Evolutionary conservation across 805 yeast species (phyloP).

Genomic region (Metschnikowia henanensis): DNA sequence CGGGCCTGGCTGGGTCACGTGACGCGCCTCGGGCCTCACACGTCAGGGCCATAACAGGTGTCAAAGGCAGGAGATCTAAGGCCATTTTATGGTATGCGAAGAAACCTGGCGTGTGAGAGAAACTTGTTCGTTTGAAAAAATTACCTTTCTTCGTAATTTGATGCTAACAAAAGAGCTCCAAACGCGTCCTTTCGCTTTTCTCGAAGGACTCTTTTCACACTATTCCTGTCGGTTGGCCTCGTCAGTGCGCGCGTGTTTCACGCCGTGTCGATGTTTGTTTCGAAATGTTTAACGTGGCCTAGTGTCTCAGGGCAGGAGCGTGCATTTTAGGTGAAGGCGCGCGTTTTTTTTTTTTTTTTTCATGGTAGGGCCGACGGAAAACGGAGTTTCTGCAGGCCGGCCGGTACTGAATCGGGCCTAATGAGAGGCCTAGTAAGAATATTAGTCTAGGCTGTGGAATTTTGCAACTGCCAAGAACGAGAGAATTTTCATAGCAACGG

Average conservation of each 20-base stretch:
- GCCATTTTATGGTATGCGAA: too few species aligned
- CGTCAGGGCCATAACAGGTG: too few species aligned
- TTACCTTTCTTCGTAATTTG: too few species aligned
- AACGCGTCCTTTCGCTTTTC: too few species aligned
- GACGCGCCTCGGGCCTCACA: not conserved
- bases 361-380: not conserved
- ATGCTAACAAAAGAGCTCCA: too few species aligned
- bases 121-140: too few species aligned
- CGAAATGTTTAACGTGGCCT: not conserved
- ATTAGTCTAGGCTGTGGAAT: too few species aligned
- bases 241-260: not conserved
- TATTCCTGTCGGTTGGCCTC: not conserved
- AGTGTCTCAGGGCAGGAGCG: not conserved
- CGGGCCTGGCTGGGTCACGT: slow-evolving; percentile 9
- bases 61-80: too few species aligned
- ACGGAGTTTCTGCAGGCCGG: not conserved
- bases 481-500: too few species aligned
- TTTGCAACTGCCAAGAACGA: too few species aligned
- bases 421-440: too few species aligned
- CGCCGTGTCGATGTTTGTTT: not conserved
- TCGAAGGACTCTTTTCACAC: not conserved
- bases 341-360: not conserved
- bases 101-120: too few species aligned
- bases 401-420: not conserved
- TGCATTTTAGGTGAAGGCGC: not conserved